Percentiles rank a stretch among this genome's conserved stretches.
Evolutionary conservation across 2,329 filamentous ascomycete genomes (phyloP).

Genomic region (Apiospora phragmitis): DNA sequence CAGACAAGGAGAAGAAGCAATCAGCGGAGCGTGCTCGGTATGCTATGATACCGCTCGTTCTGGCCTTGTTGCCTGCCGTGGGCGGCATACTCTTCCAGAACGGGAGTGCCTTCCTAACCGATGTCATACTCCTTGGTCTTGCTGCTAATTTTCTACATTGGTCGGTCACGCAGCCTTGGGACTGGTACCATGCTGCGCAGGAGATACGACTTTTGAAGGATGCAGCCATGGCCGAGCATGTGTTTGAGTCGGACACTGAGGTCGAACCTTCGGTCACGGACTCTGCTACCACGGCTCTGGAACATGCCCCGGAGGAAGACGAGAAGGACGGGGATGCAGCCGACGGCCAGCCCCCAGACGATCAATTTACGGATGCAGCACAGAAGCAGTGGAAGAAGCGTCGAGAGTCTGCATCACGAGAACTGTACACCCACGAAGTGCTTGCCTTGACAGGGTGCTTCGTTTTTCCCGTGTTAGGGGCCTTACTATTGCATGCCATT

Average conservation of each 20-base stretch:
- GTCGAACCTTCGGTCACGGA: slow-evolving; percentile 28
- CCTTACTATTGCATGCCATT: slow-evolving; percentile 80
- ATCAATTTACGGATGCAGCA: slow-evolving; percentile 12
- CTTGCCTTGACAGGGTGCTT: slow-evolving; percentile 79
- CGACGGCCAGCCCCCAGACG: slow-evolving; percentile 18
- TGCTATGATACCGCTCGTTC: slow-evolving; percentile 77
- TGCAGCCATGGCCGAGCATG: slow-evolving; percentile 40
- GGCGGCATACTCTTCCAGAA: slow-evolving; percentile 83
- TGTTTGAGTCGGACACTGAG: slow-evolving; percentile 48
- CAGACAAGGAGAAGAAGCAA: slow-evolving; percentile 39
- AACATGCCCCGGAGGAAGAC: slow-evolving; percentile 49
- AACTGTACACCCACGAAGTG: slow-evolving; percentile 75
- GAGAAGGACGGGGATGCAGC: slow-evolving; percentile 20
- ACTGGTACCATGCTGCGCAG: slow-evolving; percentile 75
- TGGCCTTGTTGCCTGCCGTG: slow-evolving; percentile 84
- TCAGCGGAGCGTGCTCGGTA: slow-evolving; percentile 64
- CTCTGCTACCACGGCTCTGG: slow-evolving; percentile 30
- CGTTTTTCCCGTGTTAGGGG: slow-evolving; percentile 73
- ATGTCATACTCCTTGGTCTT: slow-evolving; percentile 77
- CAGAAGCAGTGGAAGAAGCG: slow-evolving; percentile 24
- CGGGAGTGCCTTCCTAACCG: slow-evolving; percentile 80
- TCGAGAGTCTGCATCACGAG: slow-evolving; percentile 48
- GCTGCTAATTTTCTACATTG: slow-evolving; percentile 88
- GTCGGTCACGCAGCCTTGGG: slow-evolving; percentile 88
- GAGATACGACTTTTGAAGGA: slow-evolving; percentile 54